Base-by-base conservation (phyloP, 371 early-diverging fungal species). In the Mortierella sp. region DNA sequence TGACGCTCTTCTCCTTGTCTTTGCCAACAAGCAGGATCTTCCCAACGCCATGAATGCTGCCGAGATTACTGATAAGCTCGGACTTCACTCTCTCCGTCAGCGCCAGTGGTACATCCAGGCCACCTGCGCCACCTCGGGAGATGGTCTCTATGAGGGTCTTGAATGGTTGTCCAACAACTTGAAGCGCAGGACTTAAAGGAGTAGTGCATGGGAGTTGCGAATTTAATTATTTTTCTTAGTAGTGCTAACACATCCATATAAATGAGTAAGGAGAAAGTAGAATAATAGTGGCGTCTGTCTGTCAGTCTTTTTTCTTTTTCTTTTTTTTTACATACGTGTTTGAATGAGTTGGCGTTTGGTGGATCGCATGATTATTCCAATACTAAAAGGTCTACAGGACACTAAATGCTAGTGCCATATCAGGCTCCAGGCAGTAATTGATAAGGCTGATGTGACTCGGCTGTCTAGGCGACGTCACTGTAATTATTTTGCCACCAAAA, bases 91-190 rank as follows among this genome's bases (percentile, higher is more conserved):
- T 57, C 86, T 97, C 59, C 89, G 94, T 65, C 90, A 93, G 72
- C 94, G 98, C 86, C 89, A 93, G 70, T 98, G 98, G 93, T 95
- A 92, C 77, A 96, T 98, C 75, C 97, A 97, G 88, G 93, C 96
- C 37, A 95, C 98, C 60, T 97, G 97, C 85, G 99, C 98, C 62
- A 93, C 97, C 59, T 90, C 92, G 61, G 98, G 98, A 59, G 98
- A 97, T 81, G 98, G 98, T 77, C 92, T 98, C 55, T 96, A 94
- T 74, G 98, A 98, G 84, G 98, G 97, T 73, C 88, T 93, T 76
- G 94, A 93, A 77, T 95, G 94, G 95, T 90, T 94, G 73, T 85
- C 85, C 70, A 85, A 70, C 84, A 89, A 85, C 75, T 73, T 92
- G 74, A 90, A 89, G 83, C 68, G 77, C 55, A 84, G 84, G 70